Percentiles rank a stretch among this genome's conserved stretches.
Conservation (phyloP, 2,329 filamentous ascomycete genomes). For the Aspergillus sp. region DNA sequence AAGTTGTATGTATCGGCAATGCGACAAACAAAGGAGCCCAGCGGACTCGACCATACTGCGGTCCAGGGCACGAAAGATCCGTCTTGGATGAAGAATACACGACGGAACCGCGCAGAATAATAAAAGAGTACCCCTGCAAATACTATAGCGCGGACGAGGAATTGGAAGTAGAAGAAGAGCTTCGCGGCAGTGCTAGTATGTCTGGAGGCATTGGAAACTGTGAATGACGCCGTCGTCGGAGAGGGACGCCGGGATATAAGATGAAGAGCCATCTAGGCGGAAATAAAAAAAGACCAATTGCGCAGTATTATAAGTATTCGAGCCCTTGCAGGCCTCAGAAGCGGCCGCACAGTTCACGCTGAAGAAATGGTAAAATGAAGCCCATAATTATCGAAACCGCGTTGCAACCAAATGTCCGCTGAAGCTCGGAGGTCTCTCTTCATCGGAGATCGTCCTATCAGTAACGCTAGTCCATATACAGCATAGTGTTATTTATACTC, state of each 20-base stretch:
- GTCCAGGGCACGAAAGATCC: slow-evolving; percentile 29
- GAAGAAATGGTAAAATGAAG: background rate
- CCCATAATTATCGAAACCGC: no score
- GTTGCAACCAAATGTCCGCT: background rate
- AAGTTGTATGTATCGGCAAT: slow-evolving; percentile 43
- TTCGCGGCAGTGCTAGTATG: slow-evolving; percentile 48
- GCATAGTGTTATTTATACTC: slow-evolving; percentile 5
- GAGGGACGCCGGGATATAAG: slow-evolving; percentile 58
- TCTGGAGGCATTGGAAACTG: slow-evolving; percentile 74
- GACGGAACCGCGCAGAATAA: slow-evolving; percentile 34
- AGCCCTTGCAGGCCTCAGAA: background rate
- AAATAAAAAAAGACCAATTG: background rate
- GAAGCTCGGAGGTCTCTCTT: background rate
- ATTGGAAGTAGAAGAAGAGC: slow-evolving; percentile 43
- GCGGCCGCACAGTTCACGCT: background rate
- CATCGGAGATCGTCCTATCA: background rate
- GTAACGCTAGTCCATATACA: slow-evolving; percentile 8
- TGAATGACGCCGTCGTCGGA: slow-evolving; percentile 88
- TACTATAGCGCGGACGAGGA: slow-evolving; percentile 47
- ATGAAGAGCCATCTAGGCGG: slow-evolving; percentile 58
- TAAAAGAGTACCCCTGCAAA: slow-evolving; percentile 43
- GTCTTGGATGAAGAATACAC: slow-evolving; percentile 27
- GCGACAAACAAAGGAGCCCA: slow-evolving; percentile 33
- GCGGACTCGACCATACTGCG: slow-evolving; percentile 33
- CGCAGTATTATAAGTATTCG: background rate